Conservation (phyloP, 106 monocot species). For the Cymbidium sinense region DNA sequence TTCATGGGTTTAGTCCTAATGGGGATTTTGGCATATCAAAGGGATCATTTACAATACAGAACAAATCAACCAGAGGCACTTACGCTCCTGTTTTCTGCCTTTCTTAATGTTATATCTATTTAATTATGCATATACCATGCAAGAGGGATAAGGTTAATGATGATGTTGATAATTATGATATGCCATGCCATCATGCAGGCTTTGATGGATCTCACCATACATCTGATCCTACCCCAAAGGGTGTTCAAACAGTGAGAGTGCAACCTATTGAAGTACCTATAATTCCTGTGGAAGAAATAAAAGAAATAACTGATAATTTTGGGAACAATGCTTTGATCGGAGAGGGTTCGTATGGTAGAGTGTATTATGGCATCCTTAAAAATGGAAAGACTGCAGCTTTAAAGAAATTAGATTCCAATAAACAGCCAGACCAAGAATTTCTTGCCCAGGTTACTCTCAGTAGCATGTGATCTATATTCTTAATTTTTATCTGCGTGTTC, state of each 20-base stretch:
- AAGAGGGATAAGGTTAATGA: neutral
- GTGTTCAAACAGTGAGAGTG: constrained; percentile 2
- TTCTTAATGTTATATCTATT: neutral
- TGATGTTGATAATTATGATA: neutral
- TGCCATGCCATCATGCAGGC: constrained; percentile 3
- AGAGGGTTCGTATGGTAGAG: constrained; percentile 21
- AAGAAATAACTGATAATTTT: constrained; percentile 18
- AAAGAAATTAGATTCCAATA: constrained; percentile 23
- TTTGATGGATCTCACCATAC: constrained; percentile 2
- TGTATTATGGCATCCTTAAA: constrained; percentile 16
- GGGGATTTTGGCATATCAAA: neutral
- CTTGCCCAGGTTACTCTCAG: constrained; percentile 11
- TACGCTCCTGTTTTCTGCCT: neutral
- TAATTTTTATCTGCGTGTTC: neutral
- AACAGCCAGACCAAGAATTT: constrained; percentile 18
- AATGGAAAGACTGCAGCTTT: constrained; percentile 17
- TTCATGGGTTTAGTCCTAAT: neutral
- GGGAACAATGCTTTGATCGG: constrained; percentile 12
- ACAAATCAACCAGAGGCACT: neutral
- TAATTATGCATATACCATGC: neutral
- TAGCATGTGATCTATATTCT: neutral
- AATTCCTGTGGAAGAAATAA: constrained; percentile 19
- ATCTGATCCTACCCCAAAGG: constrained; percentile 10
- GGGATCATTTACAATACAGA: neutral
- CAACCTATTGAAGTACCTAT: constrained; percentile 18